Conservation (phyloP, 202 grass and related monocot species). For the Hordeum pubiflorum region DNA sequence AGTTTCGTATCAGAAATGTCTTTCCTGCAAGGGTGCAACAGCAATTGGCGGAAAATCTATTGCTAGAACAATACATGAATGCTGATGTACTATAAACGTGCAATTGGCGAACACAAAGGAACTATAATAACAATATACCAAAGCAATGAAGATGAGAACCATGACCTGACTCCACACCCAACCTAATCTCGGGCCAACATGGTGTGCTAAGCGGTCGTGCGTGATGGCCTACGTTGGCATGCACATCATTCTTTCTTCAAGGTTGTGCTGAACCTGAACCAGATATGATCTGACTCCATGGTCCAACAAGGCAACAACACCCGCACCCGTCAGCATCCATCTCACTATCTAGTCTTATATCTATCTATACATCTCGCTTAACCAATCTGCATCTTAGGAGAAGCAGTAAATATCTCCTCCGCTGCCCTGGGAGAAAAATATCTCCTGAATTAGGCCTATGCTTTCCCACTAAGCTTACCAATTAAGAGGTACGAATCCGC, state of each 20-base stretch:
- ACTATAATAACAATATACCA: neutral
- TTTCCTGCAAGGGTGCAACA: no score
- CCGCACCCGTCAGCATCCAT: neutral
- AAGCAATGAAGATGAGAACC: neutral
- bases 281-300: neutral
- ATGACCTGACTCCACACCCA: neutral
- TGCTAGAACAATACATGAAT: neutral
- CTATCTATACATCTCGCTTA: neutral
- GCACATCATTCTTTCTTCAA: neutral
- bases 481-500: neutral
- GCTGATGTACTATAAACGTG: neutral
- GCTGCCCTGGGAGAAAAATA: neutral
- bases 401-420: neutral
- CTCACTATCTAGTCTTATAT: neutral
- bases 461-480: neutral
- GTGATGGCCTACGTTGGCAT: neutral
- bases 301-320: constrained; percentile 11
- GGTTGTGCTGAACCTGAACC: neutral
- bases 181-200: neutral
- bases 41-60: no score
- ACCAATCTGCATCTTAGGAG: constrained; percentile 1
- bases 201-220: constrained; percentile 3
- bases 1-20: no score
- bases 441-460: neutral
- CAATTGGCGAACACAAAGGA: neutral